Evolutionary conservation across 768 basidiomycete species (phyloP).

Genomic region (Galerina marginata): DNA sequence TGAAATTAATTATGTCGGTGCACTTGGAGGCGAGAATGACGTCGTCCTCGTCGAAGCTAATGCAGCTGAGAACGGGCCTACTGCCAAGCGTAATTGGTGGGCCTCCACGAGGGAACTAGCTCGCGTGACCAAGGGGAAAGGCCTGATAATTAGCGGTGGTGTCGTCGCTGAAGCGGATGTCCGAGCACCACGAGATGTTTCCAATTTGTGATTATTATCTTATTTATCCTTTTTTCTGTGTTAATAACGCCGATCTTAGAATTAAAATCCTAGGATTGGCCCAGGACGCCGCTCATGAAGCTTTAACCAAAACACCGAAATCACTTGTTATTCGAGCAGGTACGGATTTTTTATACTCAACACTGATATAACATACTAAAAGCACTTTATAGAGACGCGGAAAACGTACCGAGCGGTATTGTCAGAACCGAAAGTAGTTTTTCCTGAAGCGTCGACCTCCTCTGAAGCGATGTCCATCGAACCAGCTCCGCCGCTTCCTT

Average conservation of each 20-base stretch:
- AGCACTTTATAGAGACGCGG: conserved; percentile 64
- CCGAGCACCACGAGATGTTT: conserved; percentile 74
- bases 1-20: conserved; percentile 80
- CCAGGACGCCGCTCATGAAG: conserved; percentile 70
- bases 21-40: conserved; percentile 68
- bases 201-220: conserved; percentile 64
- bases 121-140: conserved; percentile 82
- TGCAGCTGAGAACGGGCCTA: conserved; percentile 55
- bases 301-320: conserved; percentile 64
- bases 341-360: conserved; percentile 40
- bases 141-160: conserved; percentile 74
- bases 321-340: conserved; percentile 76
- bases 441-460: conserved; percentile 36
- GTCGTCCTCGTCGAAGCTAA: conserved; percentile 47
- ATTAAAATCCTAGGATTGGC: conserved; percentile 70
- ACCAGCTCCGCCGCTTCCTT: neutral
- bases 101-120: conserved; percentile 75
- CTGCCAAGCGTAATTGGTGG: conserved; percentile 85
- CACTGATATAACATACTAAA: neutral
- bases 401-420: conserved; percentile 81
- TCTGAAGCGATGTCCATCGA: neutral
- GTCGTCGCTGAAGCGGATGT: conserved; percentile 64
- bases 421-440: conserved; percentile 72
- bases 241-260: conserved; percentile 39
- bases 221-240: neutral